Conservation (phyloP, 2,329 filamentous ascomycete species). For the Colletotrichum destructivum region DNA sequence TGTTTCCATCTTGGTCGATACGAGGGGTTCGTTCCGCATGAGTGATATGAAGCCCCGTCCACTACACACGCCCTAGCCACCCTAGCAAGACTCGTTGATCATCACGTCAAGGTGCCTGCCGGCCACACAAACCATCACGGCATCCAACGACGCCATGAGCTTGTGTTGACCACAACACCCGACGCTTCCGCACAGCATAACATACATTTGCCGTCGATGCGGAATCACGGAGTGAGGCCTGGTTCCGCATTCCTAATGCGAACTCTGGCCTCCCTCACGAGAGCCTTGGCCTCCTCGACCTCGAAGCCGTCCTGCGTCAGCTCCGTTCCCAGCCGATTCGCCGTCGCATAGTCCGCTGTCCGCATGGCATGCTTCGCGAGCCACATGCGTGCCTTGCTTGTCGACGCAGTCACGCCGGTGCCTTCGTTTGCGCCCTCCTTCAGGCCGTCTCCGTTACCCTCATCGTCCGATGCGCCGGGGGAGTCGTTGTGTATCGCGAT, state of each 20-base stretch:
- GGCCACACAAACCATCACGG: background rate
- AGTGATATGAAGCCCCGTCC: background rate
- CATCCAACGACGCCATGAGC: background rate
- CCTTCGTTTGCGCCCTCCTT: slow-evolving; percentile 61
- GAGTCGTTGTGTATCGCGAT: slow-evolving; percentile 72
- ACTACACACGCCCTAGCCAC: background rate
- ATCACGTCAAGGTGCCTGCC: background rate
- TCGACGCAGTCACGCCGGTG: slow-evolving; percentile 91
- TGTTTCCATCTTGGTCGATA: background rate
- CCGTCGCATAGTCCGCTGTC: slow-evolving; percentile 80
- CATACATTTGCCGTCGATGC: too few relatives aligned
- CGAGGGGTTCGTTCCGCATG: background rate
- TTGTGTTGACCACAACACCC: background rate
- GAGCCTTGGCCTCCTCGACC: slow-evolving; percentile 95
- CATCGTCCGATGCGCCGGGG: slow-evolving; percentile 54
- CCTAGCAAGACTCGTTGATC: background rate
- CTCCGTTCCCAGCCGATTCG: slow-evolving; percentile 87
- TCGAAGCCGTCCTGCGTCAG: slow-evolving; percentile 96
- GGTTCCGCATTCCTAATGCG: slow-evolving; percentile 72
- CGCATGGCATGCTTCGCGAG: slow-evolving; percentile 86
- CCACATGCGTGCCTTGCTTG: slow-evolving; percentile 94
- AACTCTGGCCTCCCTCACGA: slow-evolving; percentile 88
- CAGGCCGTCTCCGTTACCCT: slow-evolving; percentile 49
- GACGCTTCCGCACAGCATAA: background rate
- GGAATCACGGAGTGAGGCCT: slow-evolving; percentile 28